Conservation (phyloP, 2,329 filamentous ascomycete species). For the Alternaria rosae region DNA sequence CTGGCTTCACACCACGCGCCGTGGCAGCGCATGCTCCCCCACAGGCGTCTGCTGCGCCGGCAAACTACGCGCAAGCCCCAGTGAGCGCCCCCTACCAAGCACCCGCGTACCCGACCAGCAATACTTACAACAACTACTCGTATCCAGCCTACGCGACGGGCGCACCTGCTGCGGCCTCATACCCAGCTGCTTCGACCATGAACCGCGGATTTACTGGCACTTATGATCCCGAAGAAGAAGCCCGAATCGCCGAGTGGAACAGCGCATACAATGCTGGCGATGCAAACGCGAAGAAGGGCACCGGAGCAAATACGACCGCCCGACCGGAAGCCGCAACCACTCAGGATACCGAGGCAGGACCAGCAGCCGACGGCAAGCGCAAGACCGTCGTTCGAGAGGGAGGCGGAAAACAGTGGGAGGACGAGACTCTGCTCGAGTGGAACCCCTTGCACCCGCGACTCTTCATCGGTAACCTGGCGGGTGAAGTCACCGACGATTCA, state of each 20-base stretch:
- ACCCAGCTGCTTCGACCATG: conserved; percentile 29
- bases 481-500: conserved; percentile 96
- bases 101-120: conserved; percentile 50
- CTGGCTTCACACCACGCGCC: conserved; percentile 66
- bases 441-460: conserved; percentile 92
- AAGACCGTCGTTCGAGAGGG: conserved; percentile 90
- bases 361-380: conserved; percentile 66
- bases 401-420: conserved; percentile 92
- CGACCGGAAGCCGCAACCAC: conserved; percentile 39
- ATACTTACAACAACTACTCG: conserved; percentile 68
- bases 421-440: conserved; percentile 90
- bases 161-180: conserved; percentile 30
- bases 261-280: conserved; percentile 80
- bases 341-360: conserved; percentile 57
- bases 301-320: conserved; percentile 52
- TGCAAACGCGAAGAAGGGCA: conserved; percentile 51
- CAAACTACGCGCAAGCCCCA: conserved; percentile 48
- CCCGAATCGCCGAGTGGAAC: conserved; percentile 94
- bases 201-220: conserved; percentile 46
- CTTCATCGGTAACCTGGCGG: conserved; percentile 95
- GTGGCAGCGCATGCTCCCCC: conserved; percentile 52
- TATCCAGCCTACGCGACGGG: conserved; percentile 71
- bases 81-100: conserved; percentile 53
- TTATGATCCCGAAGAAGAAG: conserved; percentile 81
- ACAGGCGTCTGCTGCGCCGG: conserved; percentile 48